Conservation (phyloP, 2,329 filamentous ascomycete genomes). For the Colletotrichum cereale region DNA sequence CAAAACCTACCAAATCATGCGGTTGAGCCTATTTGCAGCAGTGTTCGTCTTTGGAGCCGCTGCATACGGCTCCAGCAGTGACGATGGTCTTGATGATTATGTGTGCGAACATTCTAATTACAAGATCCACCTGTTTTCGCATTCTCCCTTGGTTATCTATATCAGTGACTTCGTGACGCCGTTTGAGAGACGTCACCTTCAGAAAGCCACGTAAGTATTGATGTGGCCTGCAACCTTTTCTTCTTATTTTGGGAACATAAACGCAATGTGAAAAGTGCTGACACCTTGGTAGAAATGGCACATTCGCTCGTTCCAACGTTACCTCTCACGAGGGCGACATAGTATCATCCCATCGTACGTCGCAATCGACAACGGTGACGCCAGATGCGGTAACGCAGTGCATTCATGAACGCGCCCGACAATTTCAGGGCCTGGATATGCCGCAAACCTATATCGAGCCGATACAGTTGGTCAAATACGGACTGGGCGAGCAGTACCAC, state of each 20-base stretch:
- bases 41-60: neutral
- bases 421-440: constrained; percentile 54
- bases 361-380: constrained; percentile 53
- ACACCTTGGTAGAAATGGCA: constrained; percentile 48
- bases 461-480: constrained; percentile 56
- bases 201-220: constrained; percentile 48
- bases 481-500: constrained; percentile 53
- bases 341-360: constrained; percentile 48
- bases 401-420: constrained; percentile 54
- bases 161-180: constrained; percentile 52
- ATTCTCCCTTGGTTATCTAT: constrained; percentile 55
- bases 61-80: neutral
- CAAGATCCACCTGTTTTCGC: constrained; percentile 50
- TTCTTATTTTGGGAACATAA: fast-evolving
- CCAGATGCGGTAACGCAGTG: constrained; percentile 52
- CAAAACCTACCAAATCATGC: neutral
- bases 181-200: constrained; percentile 52
- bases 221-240: neutral
- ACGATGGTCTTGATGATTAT: constrained; percentile 33
- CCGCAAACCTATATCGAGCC: constrained; percentile 52
- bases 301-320: constrained; percentile 53
- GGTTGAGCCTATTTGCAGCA: neutral
- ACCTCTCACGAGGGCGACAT: constrained; percentile 47
- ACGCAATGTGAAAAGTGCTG: neutral
- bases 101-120: constrained; percentile 50